Percentiles rank a stretch among this genome's conserved stretches.
Evolutionary conservation across 345 rosid genomes (phyloP).

Genomic region (Murraya paniculata): DNA sequence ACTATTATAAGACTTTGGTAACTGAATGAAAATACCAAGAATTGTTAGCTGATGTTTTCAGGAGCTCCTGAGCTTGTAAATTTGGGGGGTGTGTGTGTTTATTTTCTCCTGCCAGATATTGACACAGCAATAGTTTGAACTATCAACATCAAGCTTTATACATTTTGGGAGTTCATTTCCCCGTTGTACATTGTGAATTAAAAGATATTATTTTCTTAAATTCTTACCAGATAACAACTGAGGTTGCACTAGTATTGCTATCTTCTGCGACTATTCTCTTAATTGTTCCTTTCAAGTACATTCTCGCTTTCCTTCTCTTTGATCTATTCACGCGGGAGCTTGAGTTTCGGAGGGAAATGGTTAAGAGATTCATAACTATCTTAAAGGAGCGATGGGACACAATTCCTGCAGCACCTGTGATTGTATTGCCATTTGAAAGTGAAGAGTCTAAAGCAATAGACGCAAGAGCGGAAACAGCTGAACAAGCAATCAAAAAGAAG

Average conservation of each 20-base stretch:
- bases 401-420: constrained; percentile 79
- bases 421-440: constrained; percentile 64
- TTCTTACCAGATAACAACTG: constrained; percentile 65
- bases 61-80: not conserved
- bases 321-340: constrained; percentile 91
- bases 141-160: not conserved
- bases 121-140: not conserved
- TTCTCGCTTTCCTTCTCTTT: constrained; percentile 55
- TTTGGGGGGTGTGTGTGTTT: not conserved
- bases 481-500: constrained; percentile 31
- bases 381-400: constrained; percentile 86
- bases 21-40: not conserved
- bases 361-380: constrained; percentile 46
- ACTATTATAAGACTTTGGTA: not conserved
- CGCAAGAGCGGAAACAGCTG: constrained; percentile 35
- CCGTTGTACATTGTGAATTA: not conserved
- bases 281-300: constrained; percentile 77
- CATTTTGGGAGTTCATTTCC: not conserved
- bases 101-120: not conserved
- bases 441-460: constrained; percentile 37
- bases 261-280: constrained; percentile 57
- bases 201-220: not conserved
- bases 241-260: constrained; percentile 68
- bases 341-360: constrained; percentile 78
- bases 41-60: not conserved